A percentile compares a stretch with the other conserved stretches of the same genome.
phyloP scores from a whole-genome alignment of 2,329 filamentous ascomycete species.

The Colletotrichum ledebouriae region DNA sequence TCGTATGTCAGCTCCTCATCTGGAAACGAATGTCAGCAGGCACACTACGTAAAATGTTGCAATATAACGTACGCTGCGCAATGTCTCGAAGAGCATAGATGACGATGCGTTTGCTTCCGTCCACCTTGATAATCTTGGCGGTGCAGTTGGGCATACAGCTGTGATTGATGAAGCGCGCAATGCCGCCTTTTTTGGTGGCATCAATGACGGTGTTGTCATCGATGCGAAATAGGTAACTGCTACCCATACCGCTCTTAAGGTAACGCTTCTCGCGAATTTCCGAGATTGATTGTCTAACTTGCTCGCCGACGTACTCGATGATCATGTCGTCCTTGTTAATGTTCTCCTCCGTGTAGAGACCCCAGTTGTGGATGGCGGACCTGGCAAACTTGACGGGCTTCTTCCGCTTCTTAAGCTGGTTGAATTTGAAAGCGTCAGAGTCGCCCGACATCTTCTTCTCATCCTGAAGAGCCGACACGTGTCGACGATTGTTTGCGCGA shows the following conservation, averaged over 20 bases:
- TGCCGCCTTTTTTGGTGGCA: conserved; percentile 97
- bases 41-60: neutral
- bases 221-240: conserved; percentile 97
- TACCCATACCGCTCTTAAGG: conserved; percentile 95
- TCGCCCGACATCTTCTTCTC: conserved; percentile 91
- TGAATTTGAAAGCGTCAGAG: conserved; percentile 94
- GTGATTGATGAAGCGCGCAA: conserved; percentile 98
- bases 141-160: conserved; percentile 99
- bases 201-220: conserved; percentile 98
- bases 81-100: conserved; percentile 98
- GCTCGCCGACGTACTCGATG: conserved; percentile 98
- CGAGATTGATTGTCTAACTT: conserved; percentile 96
- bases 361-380: conserved; percentile 99
- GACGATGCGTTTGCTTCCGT: conserved; percentile 97
- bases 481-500: conserved; percentile 93
- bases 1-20: conserved; percentile 99
- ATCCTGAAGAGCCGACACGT: conserved; percentile 94
- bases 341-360: conserved; percentile 96
- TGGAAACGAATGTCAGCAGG: conserved; percentile 57
- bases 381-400: conserved; percentile 98
- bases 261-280: conserved; percentile 94
- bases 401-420: conserved; percentile 99
- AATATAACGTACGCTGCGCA: conserved; percentile 80
- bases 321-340: conserved; percentile 99
- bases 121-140: conserved; percentile 98